Base-by-base conservation (phyloP, 2,329 filamentous ascomycete species). In the Aureobasidium sp. region DNA sequence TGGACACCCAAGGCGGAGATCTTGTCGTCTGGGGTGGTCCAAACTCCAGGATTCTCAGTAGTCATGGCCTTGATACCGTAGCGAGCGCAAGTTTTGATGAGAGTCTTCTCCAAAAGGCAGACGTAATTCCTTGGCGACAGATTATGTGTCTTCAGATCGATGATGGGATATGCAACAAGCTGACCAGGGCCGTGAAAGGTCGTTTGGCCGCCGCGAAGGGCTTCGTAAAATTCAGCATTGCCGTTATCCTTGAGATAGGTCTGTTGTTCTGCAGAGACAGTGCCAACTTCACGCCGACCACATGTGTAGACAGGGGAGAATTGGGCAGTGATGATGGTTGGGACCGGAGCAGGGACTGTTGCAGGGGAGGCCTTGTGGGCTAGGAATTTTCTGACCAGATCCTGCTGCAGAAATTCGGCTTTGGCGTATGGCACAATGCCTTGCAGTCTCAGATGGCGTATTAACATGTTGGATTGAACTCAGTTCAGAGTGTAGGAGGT, bases 121-220 rank as follows among this genome's bases (percentile, higher is more conserved):
- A 96, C 88, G 75, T 96, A 96, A 64, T 83, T 84, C 20, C 90
- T 80, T 13, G 94, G 87, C 5, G 83, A 86, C 23, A 94, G 78
- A 0, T 77, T 76, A 66, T 91, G 83, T 12, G 83, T 80, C 61
- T 84, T 84, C 62, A 97, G 81, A 73, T 96, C 91, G n/a, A 96
- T 73, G 56, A 97, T 84, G 3, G 93, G 91, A 79, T 96, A 99
- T n/a, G 92, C 85, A 39, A 97, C 89, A 53, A 96, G 77, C 73
- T 99, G 94, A 0, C 93, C 93, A 0, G 93, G 94, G 0, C 93
- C 94, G 73, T 99, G 94, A 77, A 96, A 97, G 2, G 94, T 97
- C 0, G 90, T 92, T 67, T 96, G 86, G 0, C 94, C 94, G 64
- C 94, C 94, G 61, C 94, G 86, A n/a, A 86, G 82, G 15, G 90